Evolutionary conservation across 495 filamentous ascomycete genomes (phyloP).

Genomic region (Elaphomyces granulatus): DNA sequence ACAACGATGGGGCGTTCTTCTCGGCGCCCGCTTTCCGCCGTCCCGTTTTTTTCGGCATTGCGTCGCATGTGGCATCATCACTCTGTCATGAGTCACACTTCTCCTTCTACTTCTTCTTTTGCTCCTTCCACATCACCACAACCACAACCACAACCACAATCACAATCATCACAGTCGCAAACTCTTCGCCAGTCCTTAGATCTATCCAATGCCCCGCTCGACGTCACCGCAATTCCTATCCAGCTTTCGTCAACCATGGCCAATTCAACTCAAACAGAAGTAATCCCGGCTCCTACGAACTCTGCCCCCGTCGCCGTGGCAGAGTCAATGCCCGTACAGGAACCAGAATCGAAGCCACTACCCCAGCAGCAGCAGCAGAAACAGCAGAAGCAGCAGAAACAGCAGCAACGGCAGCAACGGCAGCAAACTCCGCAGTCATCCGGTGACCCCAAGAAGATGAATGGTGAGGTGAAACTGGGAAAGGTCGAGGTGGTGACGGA

Average conservation of each 20-base stretch:
- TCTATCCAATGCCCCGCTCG: slow-evolving; percentile 16
- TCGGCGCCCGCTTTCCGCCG: no score
- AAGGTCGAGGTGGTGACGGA: slow-evolving; percentile 10
- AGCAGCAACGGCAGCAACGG: slow-evolving; percentile 12
- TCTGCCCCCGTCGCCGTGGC: slow-evolving; percentile 7
- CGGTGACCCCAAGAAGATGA: slow-evolving; percentile 12
- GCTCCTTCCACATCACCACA: no score
- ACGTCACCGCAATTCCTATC: slow-evolving; percentile 9
- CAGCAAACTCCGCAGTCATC: background rate
- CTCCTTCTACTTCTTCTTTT: slow-evolving; percentile 9
- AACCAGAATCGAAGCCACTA: slow-evolving; percentile 8
- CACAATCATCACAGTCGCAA: slow-evolving; percentile 16
- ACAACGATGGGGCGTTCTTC: no score
- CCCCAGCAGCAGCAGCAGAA: slow-evolving; percentile 12
- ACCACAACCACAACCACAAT: no score
- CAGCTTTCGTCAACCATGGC: slow-evolving; percentile 13
- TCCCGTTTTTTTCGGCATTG: no score
- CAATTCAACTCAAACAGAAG: slow-evolving; percentile 16
- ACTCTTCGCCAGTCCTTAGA: slow-evolving; percentile 7
- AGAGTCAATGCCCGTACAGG: slow-evolving; percentile 1
- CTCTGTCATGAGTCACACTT: slow-evolving; percentile 26
- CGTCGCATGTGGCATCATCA: slow-evolving; percentile 31
- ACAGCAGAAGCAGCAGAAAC: slow-evolving; percentile 3
- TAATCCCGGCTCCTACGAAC: slow-evolving; percentile 6
- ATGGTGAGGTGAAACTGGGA: slow-evolving; percentile 16